Evolutionary conservation across 2,329 filamentous ascomycete genomes (phyloP).

Genomic region (Alternaria arborescens): DNA sequence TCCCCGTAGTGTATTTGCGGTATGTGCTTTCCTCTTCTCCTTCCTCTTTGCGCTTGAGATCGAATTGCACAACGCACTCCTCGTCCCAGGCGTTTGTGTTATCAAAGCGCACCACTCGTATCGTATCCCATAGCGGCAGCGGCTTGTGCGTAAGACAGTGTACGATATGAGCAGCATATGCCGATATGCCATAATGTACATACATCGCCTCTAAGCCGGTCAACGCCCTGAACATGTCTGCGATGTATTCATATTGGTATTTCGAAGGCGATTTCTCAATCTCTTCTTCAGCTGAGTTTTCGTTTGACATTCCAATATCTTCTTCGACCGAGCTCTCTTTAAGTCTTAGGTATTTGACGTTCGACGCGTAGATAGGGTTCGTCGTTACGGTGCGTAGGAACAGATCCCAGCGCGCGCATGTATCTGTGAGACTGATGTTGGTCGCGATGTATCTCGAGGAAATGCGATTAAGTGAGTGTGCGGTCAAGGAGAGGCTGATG

Average conservation of each 20-base stretch:
- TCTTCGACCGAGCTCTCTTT: not conserved
- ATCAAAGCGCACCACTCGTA: constrained; percentile 1
- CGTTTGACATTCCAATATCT: not conserved
- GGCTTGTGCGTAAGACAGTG: not conserved
- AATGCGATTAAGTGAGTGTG: constrained; percentile 14
- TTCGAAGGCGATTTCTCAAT: not conserved
- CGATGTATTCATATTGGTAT: not conserved
- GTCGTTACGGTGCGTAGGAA: constrained; percentile 7
- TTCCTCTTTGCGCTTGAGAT: not conserved
- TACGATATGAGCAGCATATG: not conserved
- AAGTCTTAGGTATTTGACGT: constrained; percentile 13
- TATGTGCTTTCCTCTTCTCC: not conserved
- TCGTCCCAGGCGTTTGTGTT: constrained; percentile 8
- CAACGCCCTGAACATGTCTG: constrained; percentile 8
- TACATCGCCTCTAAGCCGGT: constrained; percentile 1
- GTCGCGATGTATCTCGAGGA: constrained; percentile 14
- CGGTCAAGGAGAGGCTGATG: constrained; percentile 12
- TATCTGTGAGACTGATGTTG: constrained; percentile 9
- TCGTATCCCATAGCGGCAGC: constrained; percentile 8
- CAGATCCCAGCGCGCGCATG: constrained; percentile 7
- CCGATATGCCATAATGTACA: not conserved
- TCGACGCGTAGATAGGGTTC: constrained; percentile 10
- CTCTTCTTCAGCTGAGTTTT: not conserved
- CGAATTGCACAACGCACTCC: constrained; percentile 6
- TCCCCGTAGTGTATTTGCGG: not conserved